Conservation (phyloP, 306 rosid genomes). For the Lithocarpus polystachyus region DNA sequence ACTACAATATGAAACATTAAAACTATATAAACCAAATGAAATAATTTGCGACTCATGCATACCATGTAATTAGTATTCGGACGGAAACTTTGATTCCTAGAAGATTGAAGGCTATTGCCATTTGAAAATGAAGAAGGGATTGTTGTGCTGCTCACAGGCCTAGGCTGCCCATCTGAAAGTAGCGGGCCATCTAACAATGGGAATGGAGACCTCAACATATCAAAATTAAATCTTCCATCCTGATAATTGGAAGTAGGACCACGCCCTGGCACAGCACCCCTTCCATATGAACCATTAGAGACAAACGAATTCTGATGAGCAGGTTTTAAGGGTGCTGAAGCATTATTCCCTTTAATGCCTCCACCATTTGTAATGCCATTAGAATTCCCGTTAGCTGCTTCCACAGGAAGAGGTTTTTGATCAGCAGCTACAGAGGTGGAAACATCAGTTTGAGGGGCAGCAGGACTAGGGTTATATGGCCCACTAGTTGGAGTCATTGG, state of each 20-base stretch:
- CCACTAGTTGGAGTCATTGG: constrained; percentile 79
- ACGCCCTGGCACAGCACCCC: constrained; percentile 56
- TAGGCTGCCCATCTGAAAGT: constrained; percentile 85
- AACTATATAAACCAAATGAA: neutral
- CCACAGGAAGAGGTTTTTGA: constrained; percentile 69
- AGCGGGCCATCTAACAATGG: constrained; percentile 71
- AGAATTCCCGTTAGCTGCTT: constrained; percentile 58
- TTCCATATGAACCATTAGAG: constrained; percentile 44
- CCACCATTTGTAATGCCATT: constrained; percentile 51
- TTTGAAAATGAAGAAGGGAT: constrained; percentile 51
- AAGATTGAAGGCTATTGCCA: constrained; percentile 44
- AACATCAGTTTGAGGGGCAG: constrained; percentile 56
- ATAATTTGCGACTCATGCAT: constrained; percentile 2
- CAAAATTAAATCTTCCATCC: constrained; percentile 77
- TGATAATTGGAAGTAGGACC: constrained; percentile 75
- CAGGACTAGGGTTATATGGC: constrained; percentile 45
- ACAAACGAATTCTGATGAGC: constrained; percentile 35
- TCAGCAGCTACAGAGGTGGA: constrained; percentile 64
- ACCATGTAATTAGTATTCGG: constrained; percentile 84
- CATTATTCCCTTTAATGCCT: constrained; percentile 52
- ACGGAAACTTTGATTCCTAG: constrained; percentile 71
- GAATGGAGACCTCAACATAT: constrained; percentile 51
- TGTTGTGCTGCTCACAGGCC: constrained; percentile 56
- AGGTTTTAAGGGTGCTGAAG: constrained; percentile 34
- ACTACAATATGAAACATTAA: neutral